Conservation (phyloP, 495 filamentous ascomycete species). For the Penicillium roqueforti region DNA sequence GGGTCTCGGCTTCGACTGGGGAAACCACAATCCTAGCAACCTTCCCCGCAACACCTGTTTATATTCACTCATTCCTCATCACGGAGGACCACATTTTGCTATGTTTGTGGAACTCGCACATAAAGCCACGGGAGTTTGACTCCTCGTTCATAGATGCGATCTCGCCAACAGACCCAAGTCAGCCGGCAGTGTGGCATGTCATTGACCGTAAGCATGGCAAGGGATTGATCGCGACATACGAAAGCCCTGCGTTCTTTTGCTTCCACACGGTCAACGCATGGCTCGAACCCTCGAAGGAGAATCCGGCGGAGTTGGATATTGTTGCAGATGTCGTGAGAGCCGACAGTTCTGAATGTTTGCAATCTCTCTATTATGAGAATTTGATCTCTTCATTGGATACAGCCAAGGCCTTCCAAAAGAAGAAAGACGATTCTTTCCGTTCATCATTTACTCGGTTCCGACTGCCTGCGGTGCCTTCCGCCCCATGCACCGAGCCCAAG, state of each 20-base stretch:
- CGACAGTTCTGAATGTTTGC: conserved; percentile 49
- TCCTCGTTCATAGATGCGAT: conserved; percentile 26
- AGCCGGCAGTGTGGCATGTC: conserved; percentile 62
- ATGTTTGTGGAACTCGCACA: conserved; percentile 57
- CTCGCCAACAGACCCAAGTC: conserved; percentile 42
- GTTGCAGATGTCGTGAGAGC: conserved; percentile 56
- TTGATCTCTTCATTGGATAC: conserved; percentile 40
- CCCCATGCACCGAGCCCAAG: conserved; percentile 7
- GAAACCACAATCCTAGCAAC: conserved; percentile 67
- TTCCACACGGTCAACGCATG: conserved; percentile 77
- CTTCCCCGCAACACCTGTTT: conserved; percentile 53
- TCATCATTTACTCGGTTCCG: conserved; percentile 47
- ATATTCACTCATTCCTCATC: conserved; percentile 71
- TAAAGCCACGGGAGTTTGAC: conserved; percentile 55
- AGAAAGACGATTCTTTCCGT: conserved; percentile 29
- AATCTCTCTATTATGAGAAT: conserved; percentile 54
- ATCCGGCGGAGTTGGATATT: conserved; percentile 44
- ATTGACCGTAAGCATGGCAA: conserved; percentile 52
- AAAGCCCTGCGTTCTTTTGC: conserved; percentile 61
- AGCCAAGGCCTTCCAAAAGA: conserved; percentile 25
- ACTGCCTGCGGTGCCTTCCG: conserved; percentile 34
- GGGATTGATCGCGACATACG: conserved; percentile 58
- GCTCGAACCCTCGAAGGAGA: conserved; percentile 47
- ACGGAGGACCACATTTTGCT: conserved; percentile 62
- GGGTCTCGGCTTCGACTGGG: conserved; percentile 54